Evolutionary conservation across 805 yeast genomes (phyloP).

Genomic region (Kluyveromyces dobzhanskii): DNA sequence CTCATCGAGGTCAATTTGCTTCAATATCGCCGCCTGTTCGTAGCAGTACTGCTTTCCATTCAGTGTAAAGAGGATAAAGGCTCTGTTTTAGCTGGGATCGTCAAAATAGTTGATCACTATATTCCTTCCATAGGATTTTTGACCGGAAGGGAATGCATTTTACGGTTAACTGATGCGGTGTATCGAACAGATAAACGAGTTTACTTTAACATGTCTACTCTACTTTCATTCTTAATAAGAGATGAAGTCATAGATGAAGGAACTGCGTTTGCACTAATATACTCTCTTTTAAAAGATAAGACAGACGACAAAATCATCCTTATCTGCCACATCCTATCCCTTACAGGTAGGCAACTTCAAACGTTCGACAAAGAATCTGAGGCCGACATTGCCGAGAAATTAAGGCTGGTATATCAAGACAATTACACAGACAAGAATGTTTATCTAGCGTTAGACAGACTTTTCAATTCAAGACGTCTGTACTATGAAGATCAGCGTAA

Average conservation of each 20-base stretch:
- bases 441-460: constrained; percentile 39
- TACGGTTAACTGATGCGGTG: constrained; percentile 50
- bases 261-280: constrained; percentile 43
- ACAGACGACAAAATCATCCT: constrained; percentile 52
- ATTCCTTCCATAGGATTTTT: constrained; percentile 63
- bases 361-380: constrained; percentile 37
- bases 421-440: constrained; percentile 36
- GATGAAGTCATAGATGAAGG: constrained; percentile 52
- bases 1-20: constrained; percentile 39
- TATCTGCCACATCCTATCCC: constrained; percentile 40
- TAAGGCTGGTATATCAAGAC: constrained; percentile 54
- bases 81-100: constrained; percentile 47
- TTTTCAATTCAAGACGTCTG: constrained; percentile 43
- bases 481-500: constrained; percentile 33
- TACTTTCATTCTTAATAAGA: constrained; percentile 57
- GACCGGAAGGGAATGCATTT: constrained; percentile 42
- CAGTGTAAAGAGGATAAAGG: constrained; percentile 37
- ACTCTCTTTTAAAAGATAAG: constrained; percentile 38
- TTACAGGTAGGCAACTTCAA: constrained; percentile 44
- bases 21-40: constrained; percentile 54
- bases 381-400: constrained; percentile 46
- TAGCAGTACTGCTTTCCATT: constrained; percentile 47
- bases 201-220: constrained; percentile 37
- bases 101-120: constrained; percentile 54
- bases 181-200: constrained; percentile 36